Evolutionary conservation across 192 early-diverging fungal genomes (phyloP), one percentile per base, ranked within the genome.

Genomic region (Backusella australiensis): DNA sequence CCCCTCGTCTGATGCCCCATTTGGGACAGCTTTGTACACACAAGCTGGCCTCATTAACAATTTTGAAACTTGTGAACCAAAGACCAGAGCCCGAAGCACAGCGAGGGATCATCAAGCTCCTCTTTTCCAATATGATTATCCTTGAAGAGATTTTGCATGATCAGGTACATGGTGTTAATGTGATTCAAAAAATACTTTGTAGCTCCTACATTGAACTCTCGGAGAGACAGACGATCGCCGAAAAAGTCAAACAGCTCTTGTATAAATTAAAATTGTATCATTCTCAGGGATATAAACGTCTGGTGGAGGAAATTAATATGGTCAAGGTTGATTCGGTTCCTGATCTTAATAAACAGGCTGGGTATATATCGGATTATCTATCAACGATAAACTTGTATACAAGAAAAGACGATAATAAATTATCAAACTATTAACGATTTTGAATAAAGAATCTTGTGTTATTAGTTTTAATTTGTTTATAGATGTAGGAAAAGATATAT

Each of bases 61-160:
- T 98, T 67, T 85, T 95, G 73, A 98, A 98, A 82, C 82, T 99
- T 67, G 92, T 96, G 46, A 95, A 95, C 78, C 97, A 99, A 84
- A 75, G 92, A 35, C 85, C 90, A 38, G 98, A 99, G 81, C 87
- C 93, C 38, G 94, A 96, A 53, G 98, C 97, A 15, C 93, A 96
- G 70, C 92, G 95, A 6, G 73, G 92, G 36, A 84, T 98, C 41
- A 85, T 99, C 32, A 88, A 94, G 17, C 94, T 98, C 85, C 94
- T 90, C 75, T 89, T 89, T 23, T 81, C 86, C 1, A 86, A 86
- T 49, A 86, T 92, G 14, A 80, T 87, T 9, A 90, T 94, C 0
- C 81, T 95, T 7, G 86, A 89, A 23, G 93, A 94, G 56, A 86
- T 95, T 26, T 72, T 92, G 19, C 80, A 84, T 1, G 96, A 99